Base-by-base conservation (phyloP, 2,329 filamentous ascomycete genomes). In the Rhynchosporium agropyri region DNA sequence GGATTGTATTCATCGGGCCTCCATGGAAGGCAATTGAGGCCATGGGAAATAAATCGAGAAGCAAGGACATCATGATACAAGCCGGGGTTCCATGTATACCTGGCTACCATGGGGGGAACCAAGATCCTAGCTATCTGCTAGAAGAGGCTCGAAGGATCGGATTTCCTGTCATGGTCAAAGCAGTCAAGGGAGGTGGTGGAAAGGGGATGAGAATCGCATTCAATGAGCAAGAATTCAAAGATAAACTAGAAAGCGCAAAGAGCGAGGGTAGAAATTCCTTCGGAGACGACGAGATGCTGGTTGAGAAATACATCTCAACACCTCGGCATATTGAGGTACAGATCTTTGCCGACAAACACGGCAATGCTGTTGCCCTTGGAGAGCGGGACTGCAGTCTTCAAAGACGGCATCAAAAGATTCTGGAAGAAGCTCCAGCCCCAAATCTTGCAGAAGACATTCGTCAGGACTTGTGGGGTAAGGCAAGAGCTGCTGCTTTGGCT, bases 1-100 rank as follows among this genome's bases (percentile, higher is more conserved):
- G 95, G 10, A 84, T 99, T 67, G 88, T 94, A 61, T 99, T 99
- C 75, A 96, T 99, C 71, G 95, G 95, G 0, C 95, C 95, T 1
- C 92, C 95, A 3, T 87, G 88, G 33, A 83, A 85, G 58, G 93
- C 93, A 69, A 92, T 90, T 73, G 80, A 89, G 63, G 92, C 92
- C 63, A 97, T 97, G 93, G 93, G 93, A 56, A 91, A 96, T 79
- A 97, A 97, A 79, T 92, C 89, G 61, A 83, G 90, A 64, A 95
- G 91, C 58, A 99, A 99, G 77, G 90, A 97, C 74, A 97, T 99
- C 74, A 98, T 99, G 95, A 92, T 86, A 40, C 86, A 87, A 4
- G 94, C 95, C n/a, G 92, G 92, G 8, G 95, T 99, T 3, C 93
- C 93, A 4, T 98, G 95, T 72, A 95, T 99, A 55, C 95, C 95